These are phyloP conservation scores for Leishmania braziliensis DNA, from an alignment of 208 protist genomes.

Conservation along the genomic window DNA sequence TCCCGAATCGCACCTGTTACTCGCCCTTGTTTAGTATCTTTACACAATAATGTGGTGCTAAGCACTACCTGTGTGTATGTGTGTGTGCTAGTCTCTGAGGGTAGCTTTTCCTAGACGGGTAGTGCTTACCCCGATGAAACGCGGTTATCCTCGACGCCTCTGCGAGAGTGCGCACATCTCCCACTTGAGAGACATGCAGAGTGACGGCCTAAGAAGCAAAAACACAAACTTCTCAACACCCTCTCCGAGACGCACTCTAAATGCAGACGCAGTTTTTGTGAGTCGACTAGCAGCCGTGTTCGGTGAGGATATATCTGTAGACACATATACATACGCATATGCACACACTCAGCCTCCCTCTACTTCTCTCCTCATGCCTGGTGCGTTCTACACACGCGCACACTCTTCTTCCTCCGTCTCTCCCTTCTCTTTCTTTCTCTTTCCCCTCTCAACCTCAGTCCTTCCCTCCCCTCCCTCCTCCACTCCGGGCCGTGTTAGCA, in stretches of 20 bases:
- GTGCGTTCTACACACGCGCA: background rate
- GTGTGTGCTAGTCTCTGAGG: background rate
- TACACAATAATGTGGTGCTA: background rate
- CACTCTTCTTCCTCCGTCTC: background rate
- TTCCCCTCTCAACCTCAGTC: background rate
- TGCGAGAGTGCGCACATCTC: background rate
- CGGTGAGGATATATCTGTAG: background rate
- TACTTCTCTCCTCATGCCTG: background rate
- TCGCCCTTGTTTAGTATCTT: conserved; percentile 16
- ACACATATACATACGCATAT: background rate
- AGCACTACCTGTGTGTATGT: conserved; percentile 1
- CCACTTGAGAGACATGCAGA: background rate
- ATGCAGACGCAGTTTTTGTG: background rate
- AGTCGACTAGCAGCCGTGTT: background rate
- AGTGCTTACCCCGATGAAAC: background rate
- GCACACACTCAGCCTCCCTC: background rate
- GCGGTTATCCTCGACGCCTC: background rate
- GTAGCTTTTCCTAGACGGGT: background rate
- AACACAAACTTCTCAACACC: background rate
- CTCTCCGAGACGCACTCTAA: background rate
- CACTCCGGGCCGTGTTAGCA: background rate
- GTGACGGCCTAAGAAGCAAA: background rate
- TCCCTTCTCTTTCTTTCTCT: background rate
- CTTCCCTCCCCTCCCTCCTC: background rate
- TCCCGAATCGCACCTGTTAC: conserved; percentile 49